phyloP scores from a whole-genome alignment of 768 basidiomycete genomes.

The Rhodotorula sphaerocarpa region DNA sequence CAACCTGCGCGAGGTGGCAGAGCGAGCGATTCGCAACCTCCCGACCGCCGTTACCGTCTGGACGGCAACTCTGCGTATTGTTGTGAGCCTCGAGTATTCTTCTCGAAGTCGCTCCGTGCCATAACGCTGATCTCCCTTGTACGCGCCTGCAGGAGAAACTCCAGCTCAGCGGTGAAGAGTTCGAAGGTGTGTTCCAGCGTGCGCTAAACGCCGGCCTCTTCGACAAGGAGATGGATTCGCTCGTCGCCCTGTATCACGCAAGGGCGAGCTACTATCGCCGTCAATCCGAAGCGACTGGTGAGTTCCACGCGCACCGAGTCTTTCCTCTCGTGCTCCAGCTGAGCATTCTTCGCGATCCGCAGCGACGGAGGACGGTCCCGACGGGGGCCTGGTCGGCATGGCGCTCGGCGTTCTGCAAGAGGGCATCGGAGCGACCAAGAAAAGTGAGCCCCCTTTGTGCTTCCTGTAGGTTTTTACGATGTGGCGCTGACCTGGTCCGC shows the following conservation, averaged over 20 bases:
- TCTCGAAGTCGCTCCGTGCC: neutral
- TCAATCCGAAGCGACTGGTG: conserved; percentile 15
- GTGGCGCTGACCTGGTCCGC: neutral
- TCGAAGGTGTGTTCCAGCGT: conserved; percentile 23
- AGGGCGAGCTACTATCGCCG: conserved; percentile 41
- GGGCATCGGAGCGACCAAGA: conserved; percentile 57
- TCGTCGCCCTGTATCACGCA: conserved; percentile 58
- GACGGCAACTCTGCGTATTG: conserved; percentile 5
- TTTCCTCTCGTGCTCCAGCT: neutral
- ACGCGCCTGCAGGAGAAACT: conserved; percentile 9
- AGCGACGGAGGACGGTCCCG: conserved; percentile 6
- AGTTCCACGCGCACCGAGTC: neutral
- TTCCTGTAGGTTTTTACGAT: neutral
- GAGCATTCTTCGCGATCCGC: neutral
- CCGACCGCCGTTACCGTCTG: conserved; percentile 12
- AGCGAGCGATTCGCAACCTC: conserved; percentile 19
- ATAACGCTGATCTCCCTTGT: neutral
- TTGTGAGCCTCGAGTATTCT: too few species aligned
- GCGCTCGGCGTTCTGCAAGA: conserved; percentile 52
- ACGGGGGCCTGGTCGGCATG: neutral
- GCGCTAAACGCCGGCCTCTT: conserved; percentile 23
- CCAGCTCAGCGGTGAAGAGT: neutral
- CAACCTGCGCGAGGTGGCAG: conserved; percentile 6
- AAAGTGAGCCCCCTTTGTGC: conserved; percentile 46
- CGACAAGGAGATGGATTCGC: conserved; percentile 55